phyloP scores from a whole-genome alignment of 305 asterid genomes.

The Fraxinus paxiana region DNA sequence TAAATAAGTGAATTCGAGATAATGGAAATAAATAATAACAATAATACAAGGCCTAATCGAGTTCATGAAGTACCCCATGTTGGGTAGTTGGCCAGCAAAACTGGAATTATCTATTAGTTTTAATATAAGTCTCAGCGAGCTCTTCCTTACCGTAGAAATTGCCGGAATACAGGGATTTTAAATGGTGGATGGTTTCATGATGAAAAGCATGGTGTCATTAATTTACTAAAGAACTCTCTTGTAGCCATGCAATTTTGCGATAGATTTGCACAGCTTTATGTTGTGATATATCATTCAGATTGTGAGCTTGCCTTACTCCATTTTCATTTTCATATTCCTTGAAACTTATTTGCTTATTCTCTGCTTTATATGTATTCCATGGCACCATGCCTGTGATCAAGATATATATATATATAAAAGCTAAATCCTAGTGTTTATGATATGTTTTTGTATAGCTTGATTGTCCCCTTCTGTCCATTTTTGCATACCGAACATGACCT shows the following conservation, averaged over 20 bases:
- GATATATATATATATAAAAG: neutral
- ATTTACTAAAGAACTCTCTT: conserved; percentile 12
- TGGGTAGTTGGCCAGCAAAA: conserved; percentile 44
- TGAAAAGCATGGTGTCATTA: conserved; percentile 53
- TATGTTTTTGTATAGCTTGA: neutral
- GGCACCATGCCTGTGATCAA: conserved; percentile 67
- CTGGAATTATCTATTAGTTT: neutral
- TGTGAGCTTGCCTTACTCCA: conserved; percentile 31
- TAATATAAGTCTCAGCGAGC: conserved; percentile 21
- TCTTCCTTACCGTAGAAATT: conserved; percentile 39
- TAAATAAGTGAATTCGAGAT: too few relatives aligned
- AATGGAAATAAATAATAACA: too few relatives aligned
- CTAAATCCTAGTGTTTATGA: neutral
- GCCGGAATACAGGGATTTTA: conserved; percentile 36
- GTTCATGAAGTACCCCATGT: neutral
- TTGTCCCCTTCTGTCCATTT: neutral
- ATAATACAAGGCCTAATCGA: neutral
- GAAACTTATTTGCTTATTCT: conserved; percentile 14
- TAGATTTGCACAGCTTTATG: conserved; percentile 40
- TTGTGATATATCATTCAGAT: conserved; percentile 56
- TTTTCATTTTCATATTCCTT: conserved; percentile 31
- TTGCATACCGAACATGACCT: neutral
- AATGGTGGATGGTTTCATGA: conserved; percentile 25
- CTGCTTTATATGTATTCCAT: conserved; percentile 29
- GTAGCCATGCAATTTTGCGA: conserved; percentile 44